Conservation (phyloP, 2,329 filamentous ascomycete species). For the Neofusicoccum ribis region DNA sequence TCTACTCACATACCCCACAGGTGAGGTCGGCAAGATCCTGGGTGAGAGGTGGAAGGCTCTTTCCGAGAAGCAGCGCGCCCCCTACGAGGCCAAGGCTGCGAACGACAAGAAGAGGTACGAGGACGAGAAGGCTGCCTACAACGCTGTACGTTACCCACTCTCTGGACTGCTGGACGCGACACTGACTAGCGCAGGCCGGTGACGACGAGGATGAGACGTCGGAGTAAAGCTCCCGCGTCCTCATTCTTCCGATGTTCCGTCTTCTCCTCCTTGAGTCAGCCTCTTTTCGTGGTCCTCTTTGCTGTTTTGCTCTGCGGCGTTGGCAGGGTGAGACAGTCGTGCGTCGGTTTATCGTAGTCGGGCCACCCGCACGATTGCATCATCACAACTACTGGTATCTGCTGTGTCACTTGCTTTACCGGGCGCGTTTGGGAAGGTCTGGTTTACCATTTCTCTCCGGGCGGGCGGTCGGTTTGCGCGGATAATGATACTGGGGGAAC, state of each 20-base stretch:
- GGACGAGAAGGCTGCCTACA: slow-evolving; percentile 86
- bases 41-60: slow-evolving; percentile 99
- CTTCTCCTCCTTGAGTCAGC: slow-evolving; percentile 3
- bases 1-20: slow-evolving; percentile 43
- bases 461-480: slow-evolving; percentile 7
- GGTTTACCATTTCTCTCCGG: slow-evolving; percentile 6
- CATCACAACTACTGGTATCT: slow-evolving; percentile 13
- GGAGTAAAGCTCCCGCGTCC: slow-evolving; percentile 30
- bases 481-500: slow-evolving; percentile 3
- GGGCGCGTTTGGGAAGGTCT: slow-evolving; percentile 10
- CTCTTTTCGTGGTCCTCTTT: slow-evolving; percentile 12
- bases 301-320: slow-evolving; percentile 15
- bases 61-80: slow-evolving; percentile 85
- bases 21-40: slow-evolving; percentile 96
- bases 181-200: slow-evolving; percentile 23
- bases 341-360: slow-evolving; percentile 9
- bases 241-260: neutral
- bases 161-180: neutral
- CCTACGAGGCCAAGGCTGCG: slow-evolving; percentile 95
- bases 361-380: neutral
- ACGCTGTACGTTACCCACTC: slow-evolving; percentile 29
- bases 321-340: slow-evolving; percentile 8
- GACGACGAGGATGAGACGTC: slow-evolving; percentile 41
- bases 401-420: slow-evolving; percentile 6
- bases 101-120: slow-evolving; percentile 99